Percentiles rank a stretch among this genome's conserved stretches.
These are phyloP conservation scores for Naganishia sp. DNA, from an alignment of 1,284 basidiomycete genomes.

Conservation along the genomic window DNA sequence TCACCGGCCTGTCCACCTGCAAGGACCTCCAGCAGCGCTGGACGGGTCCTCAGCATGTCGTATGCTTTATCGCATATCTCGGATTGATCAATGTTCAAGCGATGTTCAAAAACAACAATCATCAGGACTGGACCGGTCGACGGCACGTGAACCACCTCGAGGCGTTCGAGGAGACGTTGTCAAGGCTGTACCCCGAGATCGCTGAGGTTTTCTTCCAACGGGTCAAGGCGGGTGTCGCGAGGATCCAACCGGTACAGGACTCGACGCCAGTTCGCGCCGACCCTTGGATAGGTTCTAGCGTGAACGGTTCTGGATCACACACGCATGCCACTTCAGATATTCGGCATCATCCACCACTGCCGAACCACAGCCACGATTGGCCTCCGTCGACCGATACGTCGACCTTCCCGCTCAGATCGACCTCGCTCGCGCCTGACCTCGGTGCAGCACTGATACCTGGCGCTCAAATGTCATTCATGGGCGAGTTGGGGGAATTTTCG, in stretches of 20 bases:
- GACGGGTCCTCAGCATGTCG: conserved; percentile 2
- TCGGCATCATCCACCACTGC: not conserved
- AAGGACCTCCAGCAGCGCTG: conserved; percentile 10
- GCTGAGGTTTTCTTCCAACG: not conserved
- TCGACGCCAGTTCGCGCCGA: not conserved
- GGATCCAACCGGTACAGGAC: not conserved
- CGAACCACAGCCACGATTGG: not conserved
- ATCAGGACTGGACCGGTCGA: conserved; percentile 15
- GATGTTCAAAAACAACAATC: not conserved
- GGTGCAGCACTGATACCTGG: not conserved
- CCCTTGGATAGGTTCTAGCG: not conserved
- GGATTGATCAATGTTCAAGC: conserved; percentile 19
- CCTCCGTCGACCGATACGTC: not conserved
- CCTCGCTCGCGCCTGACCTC: not conserved
- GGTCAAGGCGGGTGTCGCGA: not conserved
- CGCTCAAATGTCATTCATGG: not conserved
- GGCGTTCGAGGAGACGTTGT: conserved; percentile 8
- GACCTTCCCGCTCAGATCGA: not conserved
- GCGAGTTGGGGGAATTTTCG: conserved; percentile 19
- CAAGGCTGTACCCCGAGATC: not conserved
- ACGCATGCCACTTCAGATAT: not conserved
- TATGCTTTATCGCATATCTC: conserved; percentile 5
- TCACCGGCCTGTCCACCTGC: conserved; percentile 5
- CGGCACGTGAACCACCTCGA: conserved; percentile 9
- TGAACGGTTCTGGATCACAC: not conserved